Base-by-base conservation (phyloP, 768 basidiomycete genomes). In the Tremella mesenterica region DNA sequence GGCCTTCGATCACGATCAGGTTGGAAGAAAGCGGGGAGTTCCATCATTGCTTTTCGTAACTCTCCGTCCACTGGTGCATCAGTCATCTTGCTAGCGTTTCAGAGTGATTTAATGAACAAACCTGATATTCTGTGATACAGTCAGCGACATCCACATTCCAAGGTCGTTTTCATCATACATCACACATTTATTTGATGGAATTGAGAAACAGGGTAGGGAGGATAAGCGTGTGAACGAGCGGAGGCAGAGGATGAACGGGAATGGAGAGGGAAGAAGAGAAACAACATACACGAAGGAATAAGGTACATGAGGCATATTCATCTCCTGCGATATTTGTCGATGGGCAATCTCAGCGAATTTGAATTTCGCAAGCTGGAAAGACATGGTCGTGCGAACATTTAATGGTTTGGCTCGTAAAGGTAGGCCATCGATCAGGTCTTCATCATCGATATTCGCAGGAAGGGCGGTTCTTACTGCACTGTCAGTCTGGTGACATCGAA, bases 261-360 rank as follows among this genome's bases (percentile, higher is more conserved):
- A 21, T 26, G 2, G 26, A 48, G 29, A 26, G 25, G 48, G 38
- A 9, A 48, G 13, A 13, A 27, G 14, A 23, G 21, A 14, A 20
- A 45, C 20, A 18, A 58, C 64, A 53, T 41, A 71, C 63, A 73
- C 67, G 60, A 71, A 73, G 3, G 70, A 67, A 47, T 73, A 73
- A 0, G 72, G 70, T 16, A 69, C 64, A 52, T 73, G 69, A 41
- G 54, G 59, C 29, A 63, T 60, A 12, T 63, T 64, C 41, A 73
- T 75, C n/a, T 70, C 70, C 45, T 70, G 64, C 64, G 64, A 69
- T 51, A 75, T 75, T 47, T 73, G 70, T 25, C 69, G 64, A 45
- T 75, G 69, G 2, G 69, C 58, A 30, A 71, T 72, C 49, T 72
- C 64, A 6, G 63, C 67, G 34, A 73, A 71, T 14, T 69, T 65